Evolutionary conservation across 805 yeast species (phyloP), one percentile per base, ranked within the genome.

Genomic region (Candida lessepsii): DNA sequence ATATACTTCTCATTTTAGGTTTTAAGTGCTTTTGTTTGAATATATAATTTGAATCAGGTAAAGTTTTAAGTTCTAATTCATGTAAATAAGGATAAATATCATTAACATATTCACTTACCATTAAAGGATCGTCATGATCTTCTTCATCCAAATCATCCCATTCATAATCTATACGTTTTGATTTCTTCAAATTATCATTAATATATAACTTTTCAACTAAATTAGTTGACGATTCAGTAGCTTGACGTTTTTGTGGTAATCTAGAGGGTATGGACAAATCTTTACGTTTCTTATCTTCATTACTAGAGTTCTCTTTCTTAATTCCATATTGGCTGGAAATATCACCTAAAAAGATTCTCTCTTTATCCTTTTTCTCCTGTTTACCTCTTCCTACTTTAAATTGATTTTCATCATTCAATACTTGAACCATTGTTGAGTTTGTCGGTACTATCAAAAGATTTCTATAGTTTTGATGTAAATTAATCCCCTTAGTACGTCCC

Each of bases 71-170:
- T 65, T 89, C 96, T 44, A 83, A 69, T 54, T 74, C 80, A 58
- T 82, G 81, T 52, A 90, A 67, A 61, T 86, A 88, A 21, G 78
- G 83, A 61, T 87, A 90, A 42, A 91, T 90, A 45, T 88, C 97
- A 46, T 70, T 76, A 40, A 86, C 96, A 61, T 90, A 91, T 67
- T 91, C 99, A 46, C 89, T 79, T 23, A 86, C 97, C 96, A 91
- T 90, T 46, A 86, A 50, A 39, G 75, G 86, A 57, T 84, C 91
- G 48, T 80, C 83, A 34, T 62, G 56, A 56, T 84, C 90, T 46
- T 78, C 85, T 21, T 72, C 76, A 53, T 84, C 93, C 44, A 83
- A 65, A 58, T 83, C 87, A 54, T 83, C 89, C 87, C 89, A 79
- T 39, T 63, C 69, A 51, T 73, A 71, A 46, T 71, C 80, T 36